phyloP scores from a whole-genome alignment of 371 early-diverging fungal genomes.

The Blakeslea trispora region DNA sequence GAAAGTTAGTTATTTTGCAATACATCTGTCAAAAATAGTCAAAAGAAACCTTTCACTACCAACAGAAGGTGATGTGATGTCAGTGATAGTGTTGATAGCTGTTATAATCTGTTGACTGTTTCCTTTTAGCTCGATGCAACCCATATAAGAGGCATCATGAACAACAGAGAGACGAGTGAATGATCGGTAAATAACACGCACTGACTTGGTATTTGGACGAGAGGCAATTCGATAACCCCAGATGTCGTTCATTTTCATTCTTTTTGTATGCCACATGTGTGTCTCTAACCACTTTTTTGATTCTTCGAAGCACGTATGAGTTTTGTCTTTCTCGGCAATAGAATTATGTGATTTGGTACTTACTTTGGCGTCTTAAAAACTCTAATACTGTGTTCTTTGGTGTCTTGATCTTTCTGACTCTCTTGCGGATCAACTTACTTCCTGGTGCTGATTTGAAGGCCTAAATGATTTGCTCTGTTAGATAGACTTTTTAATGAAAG shows the following conservation, averaged over 20 bases:
- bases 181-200: constrained; percentile 74
- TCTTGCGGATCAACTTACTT: constrained; percentile 10
- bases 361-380: constrained; percentile 61
- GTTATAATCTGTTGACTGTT: constrained; percentile 39
- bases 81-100: constrained; percentile 58
- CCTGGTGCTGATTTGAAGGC: constrained; percentile 18
- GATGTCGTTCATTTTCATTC: constrained; percentile 90
- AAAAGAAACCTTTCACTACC: constrained; percentile 56
- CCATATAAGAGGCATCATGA: constrained; percentile 84
- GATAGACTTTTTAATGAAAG: no score
- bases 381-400: constrained; percentile 50
- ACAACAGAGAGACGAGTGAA: constrained; percentile 70
- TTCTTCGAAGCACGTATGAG: constrained; percentile 27
- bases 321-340: no score
- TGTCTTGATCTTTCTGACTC: constrained; percentile 40
- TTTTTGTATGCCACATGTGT: constrained; percentile 98
- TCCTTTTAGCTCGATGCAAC: constrained; percentile 75
- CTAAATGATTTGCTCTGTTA: background rate
- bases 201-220: constrained; percentile 86
- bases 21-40: background rate
- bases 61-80: constrained; percentile 64
- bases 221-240: constrained; percentile 86
- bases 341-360: background rate
- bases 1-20: background rate
- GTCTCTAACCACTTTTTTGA: constrained; percentile 93